Conservation (phyloP, 2,329 filamentous ascomycete species). For the Fusarium continuum region DNA sequence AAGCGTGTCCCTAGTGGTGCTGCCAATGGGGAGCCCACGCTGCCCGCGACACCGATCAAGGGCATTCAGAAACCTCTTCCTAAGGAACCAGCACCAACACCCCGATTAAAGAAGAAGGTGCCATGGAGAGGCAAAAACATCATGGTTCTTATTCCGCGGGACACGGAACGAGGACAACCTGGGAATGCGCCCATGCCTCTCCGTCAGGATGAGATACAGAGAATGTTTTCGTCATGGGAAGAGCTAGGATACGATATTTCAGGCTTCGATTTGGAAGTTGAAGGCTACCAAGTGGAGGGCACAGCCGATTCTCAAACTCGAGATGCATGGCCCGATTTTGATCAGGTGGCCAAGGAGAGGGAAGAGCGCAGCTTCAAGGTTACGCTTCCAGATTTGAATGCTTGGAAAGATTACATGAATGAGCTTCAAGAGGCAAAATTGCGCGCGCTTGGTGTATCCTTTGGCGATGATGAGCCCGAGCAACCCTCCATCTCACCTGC, state of each 20-base stretch:
- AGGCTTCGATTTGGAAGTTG: conserved; percentile 73
- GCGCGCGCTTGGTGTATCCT: conserved; percentile 85
- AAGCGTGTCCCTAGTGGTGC: conserved; percentile 36
- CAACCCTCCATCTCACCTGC: conserved; percentile 72
- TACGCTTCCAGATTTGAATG: conserved; percentile 74
- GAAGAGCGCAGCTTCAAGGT: conserved; percentile 65
- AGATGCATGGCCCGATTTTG: conserved; percentile 71
- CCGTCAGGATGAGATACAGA: conserved; percentile 62
- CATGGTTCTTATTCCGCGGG: conserved; percentile 72
- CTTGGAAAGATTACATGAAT: conserved; percentile 80
- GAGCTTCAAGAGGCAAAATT: conserved; percentile 91
- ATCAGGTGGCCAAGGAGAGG: conserved; percentile 67
- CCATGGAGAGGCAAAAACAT: conserved; percentile 81
- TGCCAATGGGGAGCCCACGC: conserved; percentile 43
- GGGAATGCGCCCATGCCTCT: conserved; percentile 65
- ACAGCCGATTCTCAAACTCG: conserved; percentile 69
- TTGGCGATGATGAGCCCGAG: conserved; percentile 76
- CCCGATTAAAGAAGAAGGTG: conserved; percentile 75
- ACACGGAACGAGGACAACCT: conserved; percentile 70
- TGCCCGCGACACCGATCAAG: conserved; percentile 50
- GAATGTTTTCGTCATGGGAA: conserved; percentile 73
- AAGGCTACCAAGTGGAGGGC: conserved; percentile 50
- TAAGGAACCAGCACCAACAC: conserved; percentile 56
- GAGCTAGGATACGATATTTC: conserved; percentile 73
- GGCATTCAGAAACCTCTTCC: conserved; percentile 49